phyloP scores from a whole-genome alignment of 805 yeast species.

The Kuraishia hungarica region DNA sequence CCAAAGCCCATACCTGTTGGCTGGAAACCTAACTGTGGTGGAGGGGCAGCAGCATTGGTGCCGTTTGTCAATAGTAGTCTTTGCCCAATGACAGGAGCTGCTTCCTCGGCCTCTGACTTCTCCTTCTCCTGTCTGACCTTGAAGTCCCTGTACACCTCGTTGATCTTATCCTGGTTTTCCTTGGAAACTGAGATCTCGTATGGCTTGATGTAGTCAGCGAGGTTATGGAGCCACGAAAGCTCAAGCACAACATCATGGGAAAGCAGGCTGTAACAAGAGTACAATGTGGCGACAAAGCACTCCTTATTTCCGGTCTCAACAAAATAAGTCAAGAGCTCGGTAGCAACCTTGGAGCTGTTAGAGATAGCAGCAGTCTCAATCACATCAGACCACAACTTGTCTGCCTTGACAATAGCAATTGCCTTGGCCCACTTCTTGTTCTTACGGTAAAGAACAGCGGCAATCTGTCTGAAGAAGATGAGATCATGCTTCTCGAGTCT shows the following conservation, averaged over 20 bases:
- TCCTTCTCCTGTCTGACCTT: slow-evolving; percentile 60
- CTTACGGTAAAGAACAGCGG: slow-evolving; percentile 88
- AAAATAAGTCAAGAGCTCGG: slow-evolving; percentile 81
- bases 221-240: slow-evolving; percentile 81
- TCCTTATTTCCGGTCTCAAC: slow-evolving; percentile 97
- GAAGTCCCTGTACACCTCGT: slow-evolving; percentile 61
- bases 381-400: slow-evolving; percentile 92
- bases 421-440: slow-evolving; percentile 92
- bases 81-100: slow-evolving; percentile 43
- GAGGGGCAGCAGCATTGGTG: slow-evolving; percentile 28
- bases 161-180: slow-evolving; percentile 64
- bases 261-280: slow-evolving; percentile 73
- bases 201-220: slow-evolving; percentile 84
- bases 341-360: slow-evolving; percentile 70
- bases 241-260: slow-evolving; percentile 81
- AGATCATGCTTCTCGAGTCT: slow-evolving; percentile 87
- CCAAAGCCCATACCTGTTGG: slow-evolving; percentile 71
- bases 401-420: slow-evolving; percentile 79
- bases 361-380: slow-evolving; percentile 87
- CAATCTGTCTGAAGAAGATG: slow-evolving; percentile 91
- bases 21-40: slow-evolving; percentile 50
- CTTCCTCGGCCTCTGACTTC: slow-evolving; percentile 36
- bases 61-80: slow-evolving; percentile 83
- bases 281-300: slow-evolving; percentile 85
- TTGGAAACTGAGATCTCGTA: slow-evolving; percentile 78